Evolutionary conservation across 2,329 filamentous ascomycete genomes (phyloP), one percentile per base, ranked within the genome.

Genomic region (Colletotrichum sp.): DNA sequence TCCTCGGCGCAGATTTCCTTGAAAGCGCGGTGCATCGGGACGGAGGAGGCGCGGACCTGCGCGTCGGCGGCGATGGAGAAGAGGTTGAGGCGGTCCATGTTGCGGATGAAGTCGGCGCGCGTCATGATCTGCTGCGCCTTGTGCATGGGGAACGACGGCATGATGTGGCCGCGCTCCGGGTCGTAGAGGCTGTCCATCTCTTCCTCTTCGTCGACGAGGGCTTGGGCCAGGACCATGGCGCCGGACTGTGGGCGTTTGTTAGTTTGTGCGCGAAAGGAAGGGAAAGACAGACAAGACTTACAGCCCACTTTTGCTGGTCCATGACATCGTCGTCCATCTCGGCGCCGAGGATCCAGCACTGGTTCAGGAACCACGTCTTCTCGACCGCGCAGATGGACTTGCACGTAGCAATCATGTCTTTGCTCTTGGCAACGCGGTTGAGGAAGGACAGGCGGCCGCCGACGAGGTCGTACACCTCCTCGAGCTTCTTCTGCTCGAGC

Each of bases 271-370:
- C 55, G 8, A 18, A 28, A 59, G 15, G 24, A 59, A 57, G 60
- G 13, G 3, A 18, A 6, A 36, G 30, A 9, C 8, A 18, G 36
- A 39, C 12, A 8, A 52, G 36, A 91, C 93, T 86, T 88, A 95
- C 94, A 62, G 96, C 95, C 89, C 95, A 98, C 84, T 99, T 98
- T 83, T 99, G 96, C 84, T 98, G 95, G 82, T 98, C 95, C 93
- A 99, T 99, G 79, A 98, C 97, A 82, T 99, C 97, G 85, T 99
- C 97, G 80, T 99, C 97, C 93, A 95, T 94, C 77, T 93, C 92
- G 68, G 86, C 86, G 13, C 93, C 93, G 5, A 95, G 88, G 75
- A 95, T 94, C 89, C 93, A 94, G 85, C 93, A 95, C 82, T 94
- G 92, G 84, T 94, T 95, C 10, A 95, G 86, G 78, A 95, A 93